Percentiles rank a stretch among this genome's conserved stretches.
These are phyloP conservation scores for Boletus smithii DNA, from an alignment of 1,284 basidiomycete species.

Conservation along the genomic window DNA sequence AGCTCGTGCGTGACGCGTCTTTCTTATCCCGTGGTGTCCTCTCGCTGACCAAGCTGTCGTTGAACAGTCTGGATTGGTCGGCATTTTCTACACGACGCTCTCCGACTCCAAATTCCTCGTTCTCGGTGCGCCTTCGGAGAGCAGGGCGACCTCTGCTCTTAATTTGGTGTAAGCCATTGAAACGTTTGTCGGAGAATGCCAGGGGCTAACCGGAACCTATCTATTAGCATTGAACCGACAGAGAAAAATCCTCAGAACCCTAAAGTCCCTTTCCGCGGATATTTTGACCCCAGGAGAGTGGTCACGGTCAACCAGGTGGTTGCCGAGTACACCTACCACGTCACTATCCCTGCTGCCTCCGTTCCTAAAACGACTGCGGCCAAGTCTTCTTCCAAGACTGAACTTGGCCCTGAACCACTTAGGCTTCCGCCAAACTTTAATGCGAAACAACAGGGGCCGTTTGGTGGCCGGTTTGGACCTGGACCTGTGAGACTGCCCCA, in stretches of 20 bases:
- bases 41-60: background rate
- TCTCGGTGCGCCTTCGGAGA: constrained; percentile 28
- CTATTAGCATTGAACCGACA: constrained; percentile 29
- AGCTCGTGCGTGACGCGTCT: constrained; percentile 18
- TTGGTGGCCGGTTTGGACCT: constrained; percentile 23
- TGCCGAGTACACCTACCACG: constrained; percentile 24
- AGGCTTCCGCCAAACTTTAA: constrained; percentile 9
- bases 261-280: constrained; percentile 18
- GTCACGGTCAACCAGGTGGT: constrained; percentile 29
- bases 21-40: background rate
- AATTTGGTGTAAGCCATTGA: constrained; percentile 22
- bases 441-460: constrained; percentile 7
- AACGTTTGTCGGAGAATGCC: background rate
- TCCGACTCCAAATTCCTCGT: constrained; percentile 32
- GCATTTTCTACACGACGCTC: constrained; percentile 30
- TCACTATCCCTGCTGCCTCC: constrained; percentile 23
- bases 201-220: constrained; percentile 2
- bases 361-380: constrained; percentile 15
- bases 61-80: constrained; percentile 28
- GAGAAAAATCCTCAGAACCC: constrained; percentile 23
- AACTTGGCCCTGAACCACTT: constrained; percentile 22
- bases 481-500: constrained; percentile 21
- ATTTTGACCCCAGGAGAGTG: constrained; percentile 32
- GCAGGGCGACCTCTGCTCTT: constrained; percentile 24
- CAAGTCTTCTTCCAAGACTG: constrained; percentile 16